Percentiles rank a stretch among this genome's conserved stretches.
These are phyloP conservation scores for Pseudopithomyces maydicus DNA, from an alignment of 2,329 filamentous ascomycete genomes.

Conservation along the genomic window DNA sequence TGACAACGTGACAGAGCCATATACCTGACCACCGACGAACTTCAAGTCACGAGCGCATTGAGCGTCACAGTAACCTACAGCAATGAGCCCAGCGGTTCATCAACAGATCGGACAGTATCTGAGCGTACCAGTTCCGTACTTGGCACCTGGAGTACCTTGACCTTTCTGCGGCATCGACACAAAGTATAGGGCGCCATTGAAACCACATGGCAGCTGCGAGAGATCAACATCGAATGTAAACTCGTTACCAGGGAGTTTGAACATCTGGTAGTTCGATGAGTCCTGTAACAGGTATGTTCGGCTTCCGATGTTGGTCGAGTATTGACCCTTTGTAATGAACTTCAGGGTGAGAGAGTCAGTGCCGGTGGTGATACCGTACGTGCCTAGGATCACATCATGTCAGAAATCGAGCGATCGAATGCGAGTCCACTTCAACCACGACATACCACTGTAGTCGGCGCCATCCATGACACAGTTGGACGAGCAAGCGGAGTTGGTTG, in stretches of 20 bases:
- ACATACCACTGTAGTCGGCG: slow-evolving; percentile 41
- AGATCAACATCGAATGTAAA: slow-evolving; percentile 51
- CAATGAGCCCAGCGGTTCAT: not conserved
- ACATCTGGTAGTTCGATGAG: slow-evolving; percentile 39
- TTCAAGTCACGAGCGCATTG: slow-evolving; percentile 53
- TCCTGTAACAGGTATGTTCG: slow-evolving; percentile 44
- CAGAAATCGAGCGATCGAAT: not conserved
- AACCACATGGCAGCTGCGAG: slow-evolving; percentile 68
- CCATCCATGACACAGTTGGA: slow-evolving; percentile 46
- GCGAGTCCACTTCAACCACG: not conserved
- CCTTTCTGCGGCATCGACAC: slow-evolving; percentile 61
- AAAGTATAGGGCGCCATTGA: slow-evolving; percentile 63
- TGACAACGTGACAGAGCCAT: not conserved
- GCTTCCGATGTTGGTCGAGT: slow-evolving; percentile 46
- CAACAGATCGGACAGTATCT: slow-evolving; percentile 6
- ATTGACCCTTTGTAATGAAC: slow-evolving; percentile 58
- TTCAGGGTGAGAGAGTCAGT: slow-evolving; percentile 59
- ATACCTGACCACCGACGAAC: slow-evolving; percentile 55
- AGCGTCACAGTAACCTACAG: slow-evolving; percentile 47
- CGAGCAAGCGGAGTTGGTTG: slow-evolving; percentile 36
- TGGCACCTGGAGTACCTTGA: slow-evolving; percentile 53
- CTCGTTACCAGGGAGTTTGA: slow-evolving; percentile 44
- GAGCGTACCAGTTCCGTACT: slow-evolving; percentile 60
- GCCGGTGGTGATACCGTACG: slow-evolving; percentile 56
- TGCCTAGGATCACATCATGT: slow-evolving; percentile 7